Base-by-base conservation (phyloP, 1,284 basidiomycete species). In the Leccinum angustisporum region DNA sequence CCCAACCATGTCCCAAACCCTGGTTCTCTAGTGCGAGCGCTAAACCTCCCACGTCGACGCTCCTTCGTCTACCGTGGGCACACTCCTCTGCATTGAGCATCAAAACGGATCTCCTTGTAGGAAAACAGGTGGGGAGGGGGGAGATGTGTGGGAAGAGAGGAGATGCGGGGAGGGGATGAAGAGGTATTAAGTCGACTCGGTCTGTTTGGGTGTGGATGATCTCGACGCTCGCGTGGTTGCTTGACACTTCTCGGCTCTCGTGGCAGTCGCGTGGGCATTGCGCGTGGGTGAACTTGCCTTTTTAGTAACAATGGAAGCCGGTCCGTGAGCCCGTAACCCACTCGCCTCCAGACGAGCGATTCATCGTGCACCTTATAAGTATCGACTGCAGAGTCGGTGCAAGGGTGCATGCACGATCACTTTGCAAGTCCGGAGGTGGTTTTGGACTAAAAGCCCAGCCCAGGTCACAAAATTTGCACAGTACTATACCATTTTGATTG, bases 11-110 rank as follows among this genome's bases (percentile, higher is more conserved):
- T 5, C 88, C 88, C 58, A 83, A 79, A 31, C 81, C 83, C 57
- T 78, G 81, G 64, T 86, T 84, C 62, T 81, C 81, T 48, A 92
- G 83, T 1, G 92, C 92, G 52, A 93, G 85, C 61, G 87, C 86
- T 61, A 95, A 82, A 46, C 93, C 92, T 30, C 93, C 92, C 48
- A 92, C 83, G 73, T 95, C 94, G 63, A 94, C 91, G 72, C 91
- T 93, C 54, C 90, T 80, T 61, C 92, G 74, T n/a, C 86, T 73
- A 69, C 68, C 76, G 60, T 67, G 70, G 51, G 61, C 53, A 34
- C 59, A 66, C 50, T 75, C 73, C 54, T 76, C 68, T 60, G 61
- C 73, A 57, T 66, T 66, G 40, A 74, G 59, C 74, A 75, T 74
- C 52, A 18, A 65, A 10, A 31, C 0, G 21, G 25, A 31, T 3